Conservation (phyloP, 2,329 filamentous ascomycete genomes). For the Leptosphaerulina australis region DNA sequence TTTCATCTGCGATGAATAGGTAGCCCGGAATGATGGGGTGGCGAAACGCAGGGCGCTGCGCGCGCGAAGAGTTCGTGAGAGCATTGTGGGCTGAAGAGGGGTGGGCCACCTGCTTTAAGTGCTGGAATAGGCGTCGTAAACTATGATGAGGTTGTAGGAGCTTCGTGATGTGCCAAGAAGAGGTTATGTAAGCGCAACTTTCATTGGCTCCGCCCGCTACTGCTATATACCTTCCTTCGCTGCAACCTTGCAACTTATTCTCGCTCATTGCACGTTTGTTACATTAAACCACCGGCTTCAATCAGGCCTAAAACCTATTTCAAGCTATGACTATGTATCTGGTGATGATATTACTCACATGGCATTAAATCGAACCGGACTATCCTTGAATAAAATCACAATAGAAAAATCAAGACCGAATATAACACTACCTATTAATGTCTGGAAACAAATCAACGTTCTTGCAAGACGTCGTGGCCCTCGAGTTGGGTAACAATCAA, state of each 20-base stretch:
- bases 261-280: too few species aligned
- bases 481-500: background rate
- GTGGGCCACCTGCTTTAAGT: constrained; percentile 6
- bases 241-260: too few species aligned
- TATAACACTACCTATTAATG: too few species aligned
- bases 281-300: too few species aligned
- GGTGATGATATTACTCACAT: too few species aligned
- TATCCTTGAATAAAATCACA: too few species aligned
- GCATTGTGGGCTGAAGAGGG: constrained; percentile 27
- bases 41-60: constrained; percentile 37
- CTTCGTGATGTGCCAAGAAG: constrained; percentile 6
- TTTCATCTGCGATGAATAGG: constrained; percentile 32
- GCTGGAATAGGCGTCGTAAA: constrained; percentile 7
- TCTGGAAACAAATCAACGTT: too few species aligned
- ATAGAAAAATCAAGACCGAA: too few species aligned
- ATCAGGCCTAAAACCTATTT: too few species aligned
- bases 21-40: constrained; percentile 31
- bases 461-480: background rate
- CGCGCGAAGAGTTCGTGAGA: constrained; percentile 35
- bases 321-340: too few species aligned
- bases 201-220: constrained; percentile 1
- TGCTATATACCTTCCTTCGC: too few species aligned
- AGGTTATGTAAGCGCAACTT: constrained; percentile 12
- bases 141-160: constrained; percentile 16
- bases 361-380: too few species aligned